phyloP scores from a whole-genome alignment of 2,329 filamentous ascomycete species.

The Botrytis hyacinthi region DNA sequence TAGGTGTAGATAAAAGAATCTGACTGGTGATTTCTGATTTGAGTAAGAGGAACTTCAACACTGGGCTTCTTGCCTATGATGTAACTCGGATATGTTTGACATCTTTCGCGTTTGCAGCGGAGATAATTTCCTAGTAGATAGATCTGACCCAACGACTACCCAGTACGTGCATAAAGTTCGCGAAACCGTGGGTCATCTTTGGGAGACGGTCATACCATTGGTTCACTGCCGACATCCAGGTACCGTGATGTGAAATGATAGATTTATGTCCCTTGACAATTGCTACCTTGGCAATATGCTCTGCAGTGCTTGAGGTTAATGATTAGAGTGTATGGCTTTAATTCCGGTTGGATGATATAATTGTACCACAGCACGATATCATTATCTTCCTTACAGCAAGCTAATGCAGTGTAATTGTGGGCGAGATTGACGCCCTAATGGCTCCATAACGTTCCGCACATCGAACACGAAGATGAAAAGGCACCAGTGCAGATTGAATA shows the following conservation, averaged over 20 bases:
- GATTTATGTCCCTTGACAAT: background rate
- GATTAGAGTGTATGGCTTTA: background rate
- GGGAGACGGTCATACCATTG: background rate
- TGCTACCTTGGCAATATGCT: background rate
- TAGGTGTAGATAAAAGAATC: background rate
- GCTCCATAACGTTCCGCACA: slow-evolving; percentile 3
- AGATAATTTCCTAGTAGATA: background rate
- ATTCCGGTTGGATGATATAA: slow-evolving; percentile 10
- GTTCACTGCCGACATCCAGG: background rate
- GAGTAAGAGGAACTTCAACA: background rate
- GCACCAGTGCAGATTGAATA: background rate
- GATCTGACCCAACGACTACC: background rate
- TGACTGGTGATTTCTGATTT: background rate
- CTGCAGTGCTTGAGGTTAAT: background rate
- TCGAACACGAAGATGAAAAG: background rate
- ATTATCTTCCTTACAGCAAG: background rate
- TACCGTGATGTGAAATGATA: slow-evolving; percentile 1
- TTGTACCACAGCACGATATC: background rate
- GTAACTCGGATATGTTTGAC: background rate
- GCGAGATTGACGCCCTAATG: slow-evolving; percentile 1
- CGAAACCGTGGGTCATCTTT: background rate
- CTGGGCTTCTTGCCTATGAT: background rate
- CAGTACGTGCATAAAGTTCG: background rate
- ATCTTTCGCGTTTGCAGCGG: background rate
- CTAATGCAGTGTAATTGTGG: slow-evolving; percentile 19